phyloP scores from a whole-genome alignment of 495 filamentous ascomycete genomes.

The Podospora bellae-mahoneyi region DNA sequence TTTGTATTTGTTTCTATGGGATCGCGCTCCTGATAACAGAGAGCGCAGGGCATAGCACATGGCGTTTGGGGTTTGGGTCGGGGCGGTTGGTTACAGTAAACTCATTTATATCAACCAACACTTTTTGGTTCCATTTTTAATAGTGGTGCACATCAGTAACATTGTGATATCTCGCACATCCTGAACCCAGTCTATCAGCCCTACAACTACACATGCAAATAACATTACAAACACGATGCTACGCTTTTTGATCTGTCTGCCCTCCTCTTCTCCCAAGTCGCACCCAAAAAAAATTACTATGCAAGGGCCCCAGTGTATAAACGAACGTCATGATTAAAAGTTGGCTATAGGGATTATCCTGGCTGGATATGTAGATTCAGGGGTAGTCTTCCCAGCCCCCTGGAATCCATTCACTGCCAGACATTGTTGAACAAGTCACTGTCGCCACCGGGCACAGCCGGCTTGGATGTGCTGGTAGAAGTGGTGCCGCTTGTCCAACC shows the following conservation, averaged over 20 bases:
- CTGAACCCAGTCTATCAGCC: background rate
- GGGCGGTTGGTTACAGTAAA: background rate
- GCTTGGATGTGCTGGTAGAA: slow-evolving; percentile 32
- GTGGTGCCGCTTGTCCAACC: slow-evolving; percentile 71
- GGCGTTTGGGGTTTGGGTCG: background rate
- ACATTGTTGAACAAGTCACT: slow-evolving; percentile 87
- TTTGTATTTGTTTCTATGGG: background rate
- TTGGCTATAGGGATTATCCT: background rate
- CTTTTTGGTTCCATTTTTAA: background rate
- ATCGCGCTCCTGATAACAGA: background rate
- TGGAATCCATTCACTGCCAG: slow-evolving; percentile 59
- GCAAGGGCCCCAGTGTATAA: background rate
- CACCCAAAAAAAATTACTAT: background rate
- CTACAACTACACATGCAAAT: background rate
- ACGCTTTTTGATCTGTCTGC: background rate
- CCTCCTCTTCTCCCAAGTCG: background rate
- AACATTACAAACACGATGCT: background rate
- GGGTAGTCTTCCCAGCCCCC: background rate
- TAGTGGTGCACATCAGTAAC: background rate
- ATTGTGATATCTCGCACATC: background rate
- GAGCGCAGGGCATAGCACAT: background rate
- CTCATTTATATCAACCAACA: background rate
- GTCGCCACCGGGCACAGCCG: slow-evolving; percentile 64
- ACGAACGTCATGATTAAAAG: slow-evolving; percentile 4
- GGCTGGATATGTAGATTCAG: background rate